A percentile compares a stretch with the other conserved stretches of the same genome.
Evolutionary conservation across 2,329 filamentous ascomycete genomes (phyloP).

Genomic region (Immersiporthe knoxdaviesiana): DNA sequence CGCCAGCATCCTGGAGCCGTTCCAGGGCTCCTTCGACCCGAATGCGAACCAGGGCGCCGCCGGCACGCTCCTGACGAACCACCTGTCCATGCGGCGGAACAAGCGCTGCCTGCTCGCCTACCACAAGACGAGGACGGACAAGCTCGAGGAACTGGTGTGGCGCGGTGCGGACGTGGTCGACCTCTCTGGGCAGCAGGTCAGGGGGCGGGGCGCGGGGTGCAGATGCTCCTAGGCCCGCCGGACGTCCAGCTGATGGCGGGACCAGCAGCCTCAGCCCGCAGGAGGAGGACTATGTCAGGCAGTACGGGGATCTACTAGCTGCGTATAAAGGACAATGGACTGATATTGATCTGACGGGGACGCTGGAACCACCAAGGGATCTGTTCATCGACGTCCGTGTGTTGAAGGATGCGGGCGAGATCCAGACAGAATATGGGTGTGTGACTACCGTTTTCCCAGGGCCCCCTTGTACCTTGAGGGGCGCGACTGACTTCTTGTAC

Average conservation of each 20-base stretch:
- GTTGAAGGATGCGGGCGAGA: constrained; percentile 94
- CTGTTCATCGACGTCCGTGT: constrained; percentile 97
- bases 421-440: constrained; percentile 98
- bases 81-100: constrained; percentile 92
- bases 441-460: constrained; percentile 35
- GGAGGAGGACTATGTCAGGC: constrained; percentile 93
- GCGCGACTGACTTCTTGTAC: constrained; percentile 21
- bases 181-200: constrained; percentile 60
- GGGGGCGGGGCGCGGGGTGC: constrained; percentile 42
- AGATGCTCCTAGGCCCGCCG: constrained; percentile 41
- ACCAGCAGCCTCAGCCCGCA: constrained; percentile 88
- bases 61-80: constrained; percentile 88
- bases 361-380: constrained; percentile 90
- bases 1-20: constrained; percentile 75
- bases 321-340: constrained; percentile 99
- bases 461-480: constrained; percentile 2
- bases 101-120: constrained; percentile 96
- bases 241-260: constrained; percentile 47
- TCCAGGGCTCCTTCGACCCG: constrained; percentile 84
- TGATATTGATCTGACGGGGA: constrained; percentile 93
- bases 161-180: constrained; percentile 83
- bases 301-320: constrained; percentile 90
- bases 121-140: constrained; percentile 86
- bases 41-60: constrained; percentile 80
- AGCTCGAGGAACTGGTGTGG: constrained; percentile 94